Base-by-base conservation (phyloP, 768 basidiomycete species). In the Trametopsis cervina region DNA sequence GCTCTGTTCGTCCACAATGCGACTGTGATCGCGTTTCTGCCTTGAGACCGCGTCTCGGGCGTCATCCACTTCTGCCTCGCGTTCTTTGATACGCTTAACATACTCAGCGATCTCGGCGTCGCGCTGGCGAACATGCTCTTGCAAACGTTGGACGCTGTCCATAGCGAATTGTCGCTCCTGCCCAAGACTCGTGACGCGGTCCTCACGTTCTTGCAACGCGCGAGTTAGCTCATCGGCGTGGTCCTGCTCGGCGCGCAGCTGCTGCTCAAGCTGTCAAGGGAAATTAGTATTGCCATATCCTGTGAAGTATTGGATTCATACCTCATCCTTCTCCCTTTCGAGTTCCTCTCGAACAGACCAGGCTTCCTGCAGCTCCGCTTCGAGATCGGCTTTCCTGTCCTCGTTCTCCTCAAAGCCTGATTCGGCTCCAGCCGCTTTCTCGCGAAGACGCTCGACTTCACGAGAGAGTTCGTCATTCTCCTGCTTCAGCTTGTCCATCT, bases 241-340 rank as follows among this genome's bases (percentile, higher is more conserved):
- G 25, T 78, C 71, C n/a, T 71, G 75, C 49, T 78, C 75, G 36
- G 69, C 65, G n/a, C 68, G 69, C 11, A 84, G 63, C 47, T 78
- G 72, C 44, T 74, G 68, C 22, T 76, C 69, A n/a, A 80, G 65
- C 81, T 84, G 48, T 18, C 24, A 23, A 48, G 27, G 23, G 15
- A 13, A 41, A 25, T 35, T 7, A 22, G 29, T 46, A 4, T 17
- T 1, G 3, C 20, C 4, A 25, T 13, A 25, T 18, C 5, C 17
- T 13, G 36, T 11, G 40, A 25, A 37, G 4, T 47, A 21, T 33
- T 20, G 12, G 33, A 49, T 51, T 58, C 68, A 22, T 57, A 83
- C 81, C 72, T 78, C 69, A 3, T 69, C 71, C 13, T 69, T 71
- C 58, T 83, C 79, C 53, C 70, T 74, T 58, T 83, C 80, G 12